phyloP scores from a whole-genome alignment of 257 asterid genomes.

The Solanum bulbocastanum region DNA sequence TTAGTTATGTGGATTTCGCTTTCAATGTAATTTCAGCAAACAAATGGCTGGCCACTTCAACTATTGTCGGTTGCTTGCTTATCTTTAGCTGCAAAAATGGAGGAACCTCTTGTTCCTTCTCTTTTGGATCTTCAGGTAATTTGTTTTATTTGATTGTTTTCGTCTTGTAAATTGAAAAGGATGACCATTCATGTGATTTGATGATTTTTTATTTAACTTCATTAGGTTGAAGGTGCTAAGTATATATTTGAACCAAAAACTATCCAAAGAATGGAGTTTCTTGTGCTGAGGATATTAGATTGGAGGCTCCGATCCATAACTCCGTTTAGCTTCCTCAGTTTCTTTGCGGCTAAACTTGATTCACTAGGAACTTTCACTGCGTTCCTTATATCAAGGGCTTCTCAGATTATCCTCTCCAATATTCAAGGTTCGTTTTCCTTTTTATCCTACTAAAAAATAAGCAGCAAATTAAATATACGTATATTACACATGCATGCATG shows the following conservation, averaged over 20 bases:
- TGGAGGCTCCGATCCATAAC: slow-evolving; percentile 87
- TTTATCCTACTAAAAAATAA: background rate
- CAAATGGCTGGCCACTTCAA: slow-evolving; percentile 88
- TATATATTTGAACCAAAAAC: slow-evolving; percentile 67
- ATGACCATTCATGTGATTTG: background rate
- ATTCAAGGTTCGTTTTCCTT: slow-evolving; percentile 43
- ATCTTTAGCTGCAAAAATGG: slow-evolving; percentile 96
- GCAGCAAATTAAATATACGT: background rate
- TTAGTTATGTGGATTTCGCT: background rate
- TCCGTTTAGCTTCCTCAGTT: slow-evolving; percentile 64
- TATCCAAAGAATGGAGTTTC: slow-evolving; percentile 77
- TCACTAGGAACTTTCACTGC: slow-evolving; percentile 52
- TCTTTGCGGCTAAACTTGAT: slow-evolving; percentile 72
- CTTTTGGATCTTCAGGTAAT: slow-evolving; percentile 87
- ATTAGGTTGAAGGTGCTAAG: slow-evolving; percentile 76
- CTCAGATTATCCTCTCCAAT: slow-evolving; percentile 49
- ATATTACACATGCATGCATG: slow-evolving; percentile 1
- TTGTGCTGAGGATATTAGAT: slow-evolving; percentile 61
- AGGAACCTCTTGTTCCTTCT: slow-evolving; percentile 92
- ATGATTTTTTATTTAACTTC: background rate
- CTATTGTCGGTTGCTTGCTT: slow-evolving; percentile 84
- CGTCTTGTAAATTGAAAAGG: background rate
- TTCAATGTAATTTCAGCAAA: slow-evolving; percentile 30
- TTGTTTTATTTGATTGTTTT: background rate
- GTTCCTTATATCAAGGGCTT: slow-evolving; percentile 62